Base-by-base conservation (phyloP, 352 stramenopile species). In the Phytophthora citrophthora region DNA sequence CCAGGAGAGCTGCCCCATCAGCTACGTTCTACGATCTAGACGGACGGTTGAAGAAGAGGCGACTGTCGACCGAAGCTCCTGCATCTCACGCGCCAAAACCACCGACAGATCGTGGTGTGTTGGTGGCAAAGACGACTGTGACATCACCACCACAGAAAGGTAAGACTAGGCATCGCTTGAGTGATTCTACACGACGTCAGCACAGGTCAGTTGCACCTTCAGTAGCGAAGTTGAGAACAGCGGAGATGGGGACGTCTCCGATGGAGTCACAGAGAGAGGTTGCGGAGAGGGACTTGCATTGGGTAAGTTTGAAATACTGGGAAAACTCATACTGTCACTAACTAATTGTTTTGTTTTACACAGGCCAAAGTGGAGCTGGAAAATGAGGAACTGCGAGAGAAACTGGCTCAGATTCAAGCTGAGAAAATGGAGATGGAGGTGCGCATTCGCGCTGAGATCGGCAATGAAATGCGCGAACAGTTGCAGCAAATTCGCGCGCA, bases 381-480 rank as follows among this genome's bases (percentile, higher is more conserved):
- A 38, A 90, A 90, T 49, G 74, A 89, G 34, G 77, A 90, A 12
- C 52, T 89, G n/a, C 68, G 83, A 7, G 38, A 78, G 5, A 72
- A 89, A 54, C 27, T 90, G 5, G 72, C 72, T 2, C 70, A 86
- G 26, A 62, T 62, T 5, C 74, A 86, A 55, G 76, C 79, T 36
- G 72, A 88, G 56, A 81, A 87, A 20, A 74, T 91, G 56, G 52
- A 86, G 56, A 77, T 87, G 52, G 81, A 90, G 55, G 70, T 90
- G 18, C 69, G 72, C 23, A 82, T 90, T 57, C 79, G 84, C 7
- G 70, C 69, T 2, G 79, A 89, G 47, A 79, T 91, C n/a, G 85
- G 77, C 20, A 81, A 79, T n/a, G 81, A 90, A 65, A 90, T 89
- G 83, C 77, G 74, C 11, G 61, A 82, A 40, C 82, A 90, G 45